Conservation (phyloP, 257 asterid species). For the Solanum chmielewskii region DNA sequence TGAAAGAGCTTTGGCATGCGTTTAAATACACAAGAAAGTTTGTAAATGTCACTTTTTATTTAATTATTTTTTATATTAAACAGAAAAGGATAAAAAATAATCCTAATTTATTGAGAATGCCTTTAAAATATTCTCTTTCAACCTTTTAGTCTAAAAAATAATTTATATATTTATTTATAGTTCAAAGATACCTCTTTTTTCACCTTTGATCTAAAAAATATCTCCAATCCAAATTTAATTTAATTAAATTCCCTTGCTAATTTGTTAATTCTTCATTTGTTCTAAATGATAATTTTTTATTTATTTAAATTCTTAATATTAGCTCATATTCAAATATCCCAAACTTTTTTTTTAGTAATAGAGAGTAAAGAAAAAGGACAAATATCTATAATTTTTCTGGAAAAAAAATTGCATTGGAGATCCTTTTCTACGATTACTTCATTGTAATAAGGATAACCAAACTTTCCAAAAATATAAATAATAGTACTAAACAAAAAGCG, state of each 20-base stretch:
- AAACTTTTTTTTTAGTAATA: neutral
- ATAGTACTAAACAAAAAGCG: too few relatives aligned
- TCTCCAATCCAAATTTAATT: too few relatives aligned
- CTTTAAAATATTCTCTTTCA: neutral
- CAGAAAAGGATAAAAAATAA: too few relatives aligned
- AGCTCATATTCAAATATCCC: neutral
- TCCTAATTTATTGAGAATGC: neutral
- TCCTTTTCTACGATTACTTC: neutral
- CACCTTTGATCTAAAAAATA: neutral
- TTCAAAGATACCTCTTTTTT: too few relatives aligned
- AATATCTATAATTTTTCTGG: neutral
- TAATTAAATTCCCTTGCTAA: too few relatives aligned
- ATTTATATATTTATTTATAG: rapidly evolving
- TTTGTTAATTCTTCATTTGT: neutral
- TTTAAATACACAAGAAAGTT: neutral
- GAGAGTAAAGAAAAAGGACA: neutral
- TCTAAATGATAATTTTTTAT: neutral
- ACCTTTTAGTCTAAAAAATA: neutral
- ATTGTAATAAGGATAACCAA: neutral
- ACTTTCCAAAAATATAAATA: neutral
- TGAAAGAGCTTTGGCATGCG: neutral
- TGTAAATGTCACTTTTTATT: neutral
- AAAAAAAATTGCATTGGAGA: neutral
- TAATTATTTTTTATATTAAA: neutral
- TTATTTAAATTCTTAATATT: neutral